Base-by-base conservation (phyloP, 106 monocot genomes). In the Phalaenopsis aphrodite region DNA sequence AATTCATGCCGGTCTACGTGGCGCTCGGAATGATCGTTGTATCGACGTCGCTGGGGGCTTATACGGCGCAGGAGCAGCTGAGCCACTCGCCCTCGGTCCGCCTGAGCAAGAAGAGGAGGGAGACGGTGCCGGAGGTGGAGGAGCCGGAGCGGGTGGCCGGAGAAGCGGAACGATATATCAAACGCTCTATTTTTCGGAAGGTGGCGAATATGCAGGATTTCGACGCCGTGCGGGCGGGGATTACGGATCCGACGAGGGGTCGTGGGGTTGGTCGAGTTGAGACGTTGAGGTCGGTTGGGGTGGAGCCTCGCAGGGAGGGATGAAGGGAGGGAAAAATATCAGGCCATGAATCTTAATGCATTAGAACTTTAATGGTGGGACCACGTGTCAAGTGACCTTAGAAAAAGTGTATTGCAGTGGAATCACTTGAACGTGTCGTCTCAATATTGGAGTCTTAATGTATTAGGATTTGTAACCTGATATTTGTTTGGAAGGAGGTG, bases 161-260 rank as follows among this genome's bases (percentile, higher is more conserved):
- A 6, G 85, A 85, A 48, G 38, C 73, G 14, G 61, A 81, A 10
- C 21, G 56, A 48, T 81, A 55, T 55, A 6, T 85, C 41, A 85
- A 78, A 23, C 77, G 74, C 71, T 85, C 85, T 1, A 78, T 85
- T 36, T 85, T 85, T 47, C 81, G 85, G 39, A 77, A 78, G 56
- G 81, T 85, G 2, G 85, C 81, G 0, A 78, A 85, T 48, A 37
- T 81, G 55, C 85, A 81, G 57, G 85, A 81, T 49, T 82, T 82
- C 45, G 82, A 82, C 21, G 76, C 76, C 7, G 66, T 77, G 1
- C 76, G 82, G 10, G 56, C 75, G 36, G 77, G 82, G 5, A 82
- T 82, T 48, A 17, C 47, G 2, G 82, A 82, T 49, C 82, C 77
- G 37, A 52, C 52, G 5, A 19, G 75, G 14, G 52, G 3, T 52